phyloP scores from a whole-genome alignment of 768 basidiomycete genomes.

The Guyanaporus albipodus region DNA sequence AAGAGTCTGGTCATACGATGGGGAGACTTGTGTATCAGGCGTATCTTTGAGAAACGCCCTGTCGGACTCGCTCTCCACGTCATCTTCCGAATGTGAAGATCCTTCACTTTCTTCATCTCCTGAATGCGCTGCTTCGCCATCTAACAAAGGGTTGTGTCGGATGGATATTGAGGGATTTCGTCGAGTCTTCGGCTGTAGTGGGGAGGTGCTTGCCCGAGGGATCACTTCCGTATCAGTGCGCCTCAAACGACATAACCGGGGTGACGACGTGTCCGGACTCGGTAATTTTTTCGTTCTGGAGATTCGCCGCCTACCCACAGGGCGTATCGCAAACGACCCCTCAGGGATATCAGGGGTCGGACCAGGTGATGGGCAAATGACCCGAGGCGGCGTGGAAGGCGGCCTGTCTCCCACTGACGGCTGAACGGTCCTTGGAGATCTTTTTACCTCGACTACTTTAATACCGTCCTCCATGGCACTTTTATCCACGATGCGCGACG shows the following conservation, averaged over 20 bases:
- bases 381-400: conserved; percentile 31
- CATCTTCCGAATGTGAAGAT: conserved; percentile 50
- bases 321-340: conserved; percentile 45
- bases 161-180: conserved; percentile 32
- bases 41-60: conserved; percentile 60
- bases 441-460: conserved; percentile 24
- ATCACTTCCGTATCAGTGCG: conserved; percentile 28
- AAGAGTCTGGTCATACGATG: conserved; percentile 69
- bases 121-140: conserved; percentile 72
- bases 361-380: conserved; percentile 18
- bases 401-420: conserved; percentile 26
- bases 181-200: conserved; percentile 18
- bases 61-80: conserved; percentile 62
- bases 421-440: conserved; percentile 6
- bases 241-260: conserved; percentile 30
- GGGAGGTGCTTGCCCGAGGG: conserved; percentile 18
- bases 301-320: conserved; percentile 31
- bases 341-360: conserved; percentile 31
- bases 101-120: conserved; percentile 75
- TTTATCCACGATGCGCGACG: conserved; percentile 14
- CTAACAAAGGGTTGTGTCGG: conserved; percentile 47
- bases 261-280: conserved; percentile 26
- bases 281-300: conserved; percentile 9
- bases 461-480: conserved; percentile 14
- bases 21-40: conserved; percentile 62